Evolutionary conservation across 2,329 filamentous ascomycete genomes (phyloP).

Genomic region (Colletotrichum graminicola): DNA sequence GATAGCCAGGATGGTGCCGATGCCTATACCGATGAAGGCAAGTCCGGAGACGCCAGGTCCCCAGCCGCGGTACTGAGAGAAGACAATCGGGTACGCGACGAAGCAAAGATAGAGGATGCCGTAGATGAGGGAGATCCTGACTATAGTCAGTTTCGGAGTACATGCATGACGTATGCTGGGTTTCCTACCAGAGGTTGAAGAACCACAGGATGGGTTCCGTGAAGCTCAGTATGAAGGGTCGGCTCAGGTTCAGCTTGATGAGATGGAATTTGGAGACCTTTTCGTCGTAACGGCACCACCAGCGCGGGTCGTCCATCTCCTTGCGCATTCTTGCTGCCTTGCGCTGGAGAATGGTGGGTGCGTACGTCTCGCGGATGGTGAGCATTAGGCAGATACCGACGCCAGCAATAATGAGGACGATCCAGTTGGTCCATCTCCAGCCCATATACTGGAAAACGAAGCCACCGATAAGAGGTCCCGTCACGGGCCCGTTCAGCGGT

Average conservation of each 20-base stretch:
- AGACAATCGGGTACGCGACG: conserved; percentile 90
- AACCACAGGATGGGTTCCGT: conserved; percentile 86
- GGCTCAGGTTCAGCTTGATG: conserved; percentile 79
- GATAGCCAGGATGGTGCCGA: conserved; percentile 73
- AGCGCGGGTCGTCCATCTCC: conserved; percentile 77
- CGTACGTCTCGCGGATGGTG: conserved; percentile 80
- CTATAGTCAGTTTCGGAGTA: neutral
- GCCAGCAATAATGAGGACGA: conserved; percentile 79
- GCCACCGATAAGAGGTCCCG: conserved; percentile 78
- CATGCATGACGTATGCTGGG: neutral
- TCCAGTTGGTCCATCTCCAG: conserved; percentile 91
- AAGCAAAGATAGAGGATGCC: conserved; percentile 92
- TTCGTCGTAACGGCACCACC: conserved; percentile 86
- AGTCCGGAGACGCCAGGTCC: conserved; percentile 78
- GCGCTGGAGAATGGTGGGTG: conserved; percentile 75
- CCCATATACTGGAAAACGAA: conserved; percentile 83
- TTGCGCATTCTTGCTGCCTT: conserved; percentile 75
- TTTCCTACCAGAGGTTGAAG: conserved; percentile 72
- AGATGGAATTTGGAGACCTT: conserved; percentile 73
- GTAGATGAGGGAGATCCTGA: conserved; percentile 84
- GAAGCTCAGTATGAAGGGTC: conserved; percentile 81
- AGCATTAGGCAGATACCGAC: conserved; percentile 70
- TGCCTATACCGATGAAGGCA: conserved; percentile 79
- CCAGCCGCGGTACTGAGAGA: conserved; percentile 82
- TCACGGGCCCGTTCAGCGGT: conserved; percentile 80